Percentiles rank a stretch among this genome's conserved stretches.
These are phyloP conservation scores for Verticillium alfalfae DNA, from an alignment of 2,329 filamentous ascomycete genomes.

Conservation along the genomic window DNA sequence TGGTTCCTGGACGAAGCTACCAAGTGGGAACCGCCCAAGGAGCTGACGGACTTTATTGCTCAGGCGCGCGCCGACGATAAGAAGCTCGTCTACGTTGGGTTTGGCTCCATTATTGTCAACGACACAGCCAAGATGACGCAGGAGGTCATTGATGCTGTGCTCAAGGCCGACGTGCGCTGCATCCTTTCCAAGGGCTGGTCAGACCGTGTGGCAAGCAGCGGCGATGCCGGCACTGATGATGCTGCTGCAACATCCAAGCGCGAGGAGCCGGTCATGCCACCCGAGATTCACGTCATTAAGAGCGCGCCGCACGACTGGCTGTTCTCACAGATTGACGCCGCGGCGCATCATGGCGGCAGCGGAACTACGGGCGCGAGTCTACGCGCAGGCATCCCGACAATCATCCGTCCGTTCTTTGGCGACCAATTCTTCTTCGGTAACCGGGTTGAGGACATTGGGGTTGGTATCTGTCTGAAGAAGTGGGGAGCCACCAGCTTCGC, in stretches of 20 bases:
- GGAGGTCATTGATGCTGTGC: constrained; percentile 87
- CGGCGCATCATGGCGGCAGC: constrained; percentile 88
- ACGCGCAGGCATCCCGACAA: constrained; percentile 84
- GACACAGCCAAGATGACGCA: constrained; percentile 84
- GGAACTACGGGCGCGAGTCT: constrained; percentile 93
- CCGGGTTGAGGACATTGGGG: constrained; percentile 86
- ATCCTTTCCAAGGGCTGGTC: constrained; percentile 97
- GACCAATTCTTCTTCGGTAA: constrained; percentile 96
- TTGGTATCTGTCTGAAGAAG: constrained; percentile 83
- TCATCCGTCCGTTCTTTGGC: constrained; percentile 95
- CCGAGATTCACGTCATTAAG: constrained; percentile 82
- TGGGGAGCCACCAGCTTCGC: constrained; percentile 84
- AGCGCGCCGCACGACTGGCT: constrained; percentile 95
- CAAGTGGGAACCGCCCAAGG: constrained; percentile 66
- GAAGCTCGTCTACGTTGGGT: constrained; percentile 94
- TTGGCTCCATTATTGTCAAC: constrained; percentile 90
- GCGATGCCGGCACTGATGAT: constrained; percentile 29
- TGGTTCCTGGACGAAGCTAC: constrained; percentile 86
- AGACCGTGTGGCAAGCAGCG: constrained; percentile 51
- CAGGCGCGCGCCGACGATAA: constrained; percentile 75
- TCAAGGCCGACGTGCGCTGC: constrained; percentile 88
- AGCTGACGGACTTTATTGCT: constrained; percentile 76
- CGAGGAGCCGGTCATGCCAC: constrained; percentile 61
- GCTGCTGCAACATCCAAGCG: constrained; percentile 40
- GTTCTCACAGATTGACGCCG: constrained; percentile 88